Conservation (phyloP, 345 rosid species). For the Corymbia maculata region DNA sequence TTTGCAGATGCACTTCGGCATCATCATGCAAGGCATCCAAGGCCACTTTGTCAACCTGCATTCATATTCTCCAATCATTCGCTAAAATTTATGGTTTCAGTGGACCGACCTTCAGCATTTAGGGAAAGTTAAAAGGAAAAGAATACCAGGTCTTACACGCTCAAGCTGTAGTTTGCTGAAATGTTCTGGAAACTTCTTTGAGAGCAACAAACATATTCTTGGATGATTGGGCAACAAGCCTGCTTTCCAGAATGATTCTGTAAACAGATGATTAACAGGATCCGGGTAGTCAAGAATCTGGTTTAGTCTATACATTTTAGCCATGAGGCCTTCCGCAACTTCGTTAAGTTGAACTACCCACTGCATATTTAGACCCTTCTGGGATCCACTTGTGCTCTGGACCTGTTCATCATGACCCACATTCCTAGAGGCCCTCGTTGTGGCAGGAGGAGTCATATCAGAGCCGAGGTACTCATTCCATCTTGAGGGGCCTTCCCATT, state of each 20-base stretch:
- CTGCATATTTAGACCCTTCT: constrained; percentile 83
- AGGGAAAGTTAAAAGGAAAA: not conserved
- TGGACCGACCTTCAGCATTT: not conserved
- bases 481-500: constrained; percentile 88
- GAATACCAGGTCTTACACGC: constrained; percentile 49
- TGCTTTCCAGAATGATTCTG: constrained; percentile 94
- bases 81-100: not conserved
- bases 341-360: constrained; percentile 88
- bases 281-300: constrained; percentile 94
- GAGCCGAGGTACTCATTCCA: constrained; percentile 96
- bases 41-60: constrained; percentile 84
- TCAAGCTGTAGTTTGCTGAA: constrained; percentile 91
- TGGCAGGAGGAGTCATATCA: constrained; percentile 44
- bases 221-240: constrained; percentile 88
- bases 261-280: constrained; percentile 54
- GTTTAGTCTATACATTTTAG: constrained; percentile 88
- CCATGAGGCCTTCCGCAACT: constrained; percentile 96
- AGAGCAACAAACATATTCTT: constrained; percentile 73
- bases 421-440: constrained; percentile 49
- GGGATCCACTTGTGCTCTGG: constrained; percentile 52
- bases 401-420: constrained; percentile 52
- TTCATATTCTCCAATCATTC: not conserved
- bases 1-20: constrained; percentile 87
- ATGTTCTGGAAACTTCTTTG: constrained; percentile 95
- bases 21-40: constrained; percentile 81